A percentile compares a stretch with the other conserved stretches of the same genome.
Conservation (phyloP, 192 early-diverging fungal genomes). For the Umbelopsis sp. region DNA sequence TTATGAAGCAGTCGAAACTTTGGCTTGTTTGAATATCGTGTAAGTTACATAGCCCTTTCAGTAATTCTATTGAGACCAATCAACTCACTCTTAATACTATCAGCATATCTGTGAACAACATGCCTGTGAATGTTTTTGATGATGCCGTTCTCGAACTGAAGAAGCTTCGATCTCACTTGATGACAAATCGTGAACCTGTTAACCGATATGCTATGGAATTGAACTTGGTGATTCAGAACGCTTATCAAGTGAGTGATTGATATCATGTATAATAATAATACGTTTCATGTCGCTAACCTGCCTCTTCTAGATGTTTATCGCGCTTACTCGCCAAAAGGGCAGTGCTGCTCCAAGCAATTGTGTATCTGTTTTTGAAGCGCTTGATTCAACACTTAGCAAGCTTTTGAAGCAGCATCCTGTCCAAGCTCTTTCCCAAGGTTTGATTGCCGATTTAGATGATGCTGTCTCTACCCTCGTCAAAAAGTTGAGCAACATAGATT, state of each 20-base stretch:
- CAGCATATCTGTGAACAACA: slow-evolving; percentile 34
- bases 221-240: slow-evolving; percentile 19
- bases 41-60: slow-evolving; percentile 22
- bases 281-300: background rate
- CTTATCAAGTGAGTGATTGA: slow-evolving; percentile 26
- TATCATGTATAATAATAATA: background rate
- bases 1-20: slow-evolving; percentile 52
- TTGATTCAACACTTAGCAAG: background rate
- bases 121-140: slow-evolving; percentile 32
- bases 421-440: too few species aligned
- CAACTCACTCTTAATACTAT: background rate
- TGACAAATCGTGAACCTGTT: slow-evolving; percentile 11
- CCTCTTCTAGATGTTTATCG: background rate
- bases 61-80: background rate
- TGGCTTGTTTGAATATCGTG: slow-evolving; percentile 51
- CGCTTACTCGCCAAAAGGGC: slow-evolving; percentile 5
- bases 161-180: slow-evolving; percentile 17
- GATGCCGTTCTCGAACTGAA: slow-evolving; percentile 22
- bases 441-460: background rate
- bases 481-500: background rate
- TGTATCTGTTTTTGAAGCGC: background rate
- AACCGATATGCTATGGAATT: slow-evolving; percentile 29
- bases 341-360: background rate
- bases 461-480: background rate
- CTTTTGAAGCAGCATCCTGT: background rate